Percentiles rank a stretch among this genome's conserved stretches.
phyloP scores from a whole-genome alignment of 805 yeast species.

The Kregervanrija fluxuum region DNA sequence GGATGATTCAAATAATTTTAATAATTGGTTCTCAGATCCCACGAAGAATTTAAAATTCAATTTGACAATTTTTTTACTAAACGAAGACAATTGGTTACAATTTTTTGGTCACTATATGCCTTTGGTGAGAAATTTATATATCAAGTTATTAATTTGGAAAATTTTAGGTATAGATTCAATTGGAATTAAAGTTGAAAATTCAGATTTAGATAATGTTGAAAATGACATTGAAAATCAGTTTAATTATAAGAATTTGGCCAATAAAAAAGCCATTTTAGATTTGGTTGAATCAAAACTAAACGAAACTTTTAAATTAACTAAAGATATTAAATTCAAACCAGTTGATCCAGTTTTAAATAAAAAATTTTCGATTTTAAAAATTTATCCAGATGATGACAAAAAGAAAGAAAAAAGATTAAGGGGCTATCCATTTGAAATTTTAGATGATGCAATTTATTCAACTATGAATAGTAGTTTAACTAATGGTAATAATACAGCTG shows the following conservation, averaged over 20 bases:
- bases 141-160: slow-evolving; percentile 64
- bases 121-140: slow-evolving; percentile 60
- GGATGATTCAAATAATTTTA: background rate
- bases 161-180: slow-evolving; percentile 28
- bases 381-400: background rate
- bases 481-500: background rate
- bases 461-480: slow-evolving; percentile 13
- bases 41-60: slow-evolving; percentile 39
- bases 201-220: background rate
- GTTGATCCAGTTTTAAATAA: slow-evolving; percentile 40
- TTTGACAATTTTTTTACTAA: slow-evolving; percentile 48
- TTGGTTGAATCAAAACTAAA: slow-evolving; percentile 28
- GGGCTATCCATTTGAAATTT: slow-evolving; percentile 54
- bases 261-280: slow-evolving; percentile 7
- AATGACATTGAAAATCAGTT: background rate
- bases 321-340: slow-evolving; percentile 16
- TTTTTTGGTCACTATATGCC: slow-evolving; percentile 79
- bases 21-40: slow-evolving; percentile 31
- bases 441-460: slow-evolving; percentile 58
- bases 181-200: slow-evolving; percentile 2
- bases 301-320: slow-evolving; percentile 20
- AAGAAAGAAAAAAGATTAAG: slow-evolving; percentile 33
- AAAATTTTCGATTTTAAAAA: slow-evolving; percentile 33
- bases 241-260: slow-evolving; percentile 14
- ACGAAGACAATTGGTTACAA: slow-evolving; percentile 41